A percentile compares a stretch with the other conserved stretches of the same genome.
Evolutionary conservation across 2,329 filamentous ascomycete species (phyloP).

Genomic region (Rasamsonia emersonii): DNA sequence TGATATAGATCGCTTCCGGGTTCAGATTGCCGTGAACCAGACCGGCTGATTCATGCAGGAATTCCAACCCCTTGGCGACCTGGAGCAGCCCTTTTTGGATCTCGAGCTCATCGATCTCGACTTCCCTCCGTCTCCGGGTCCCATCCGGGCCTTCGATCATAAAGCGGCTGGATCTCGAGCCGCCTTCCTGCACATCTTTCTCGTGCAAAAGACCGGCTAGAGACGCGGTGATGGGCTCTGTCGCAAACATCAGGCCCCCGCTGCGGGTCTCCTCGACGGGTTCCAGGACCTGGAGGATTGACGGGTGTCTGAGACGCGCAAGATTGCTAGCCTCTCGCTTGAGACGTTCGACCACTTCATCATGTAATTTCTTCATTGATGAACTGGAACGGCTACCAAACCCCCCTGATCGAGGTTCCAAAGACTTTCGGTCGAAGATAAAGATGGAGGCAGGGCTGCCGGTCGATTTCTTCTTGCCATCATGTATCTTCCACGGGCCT

Average conservation of each 20-base stretch:
- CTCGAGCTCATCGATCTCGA: slow-evolving; percentile 94
- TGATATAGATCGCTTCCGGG: slow-evolving; percentile 86
- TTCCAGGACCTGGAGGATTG: slow-evolving; percentile 83
- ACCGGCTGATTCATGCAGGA: slow-evolving; percentile 88
- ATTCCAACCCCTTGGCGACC: slow-evolving; percentile 87
- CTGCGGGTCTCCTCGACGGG: slow-evolving; percentile 89
- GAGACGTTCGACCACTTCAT: slow-evolving; percentile 83
- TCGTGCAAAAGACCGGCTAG: slow-evolving; percentile 72
- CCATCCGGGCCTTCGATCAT: slow-evolving; percentile 73
- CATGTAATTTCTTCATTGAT: slow-evolving; percentile 68
- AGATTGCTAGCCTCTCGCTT: slow-evolving; percentile 88
- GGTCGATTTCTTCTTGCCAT: slow-evolving; percentile 93
- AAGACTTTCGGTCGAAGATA: slow-evolving; percentile 80
- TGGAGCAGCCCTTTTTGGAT: slow-evolving; percentile 95
- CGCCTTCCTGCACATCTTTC: slow-evolving; percentile 77
- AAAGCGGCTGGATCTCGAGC: slow-evolving; percentile 66
- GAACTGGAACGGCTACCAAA: slow-evolving; percentile 54
- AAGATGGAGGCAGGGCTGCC: slow-evolving; percentile 86
- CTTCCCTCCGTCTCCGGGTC: slow-evolving; percentile 62
- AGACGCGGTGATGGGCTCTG: slow-evolving; percentile 84
- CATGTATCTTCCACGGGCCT: slow-evolving; percentile 95
- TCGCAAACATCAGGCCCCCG: slow-evolving; percentile 91
- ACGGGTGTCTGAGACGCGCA: slow-evolving; percentile 81
- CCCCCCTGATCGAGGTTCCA: slow-evolving; percentile 61
- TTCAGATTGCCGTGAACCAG: slow-evolving; percentile 92